Base-by-base conservation (phyloP, 495 filamentous ascomycete genomes). In the Hyaloscypha finlandica region DNA sequence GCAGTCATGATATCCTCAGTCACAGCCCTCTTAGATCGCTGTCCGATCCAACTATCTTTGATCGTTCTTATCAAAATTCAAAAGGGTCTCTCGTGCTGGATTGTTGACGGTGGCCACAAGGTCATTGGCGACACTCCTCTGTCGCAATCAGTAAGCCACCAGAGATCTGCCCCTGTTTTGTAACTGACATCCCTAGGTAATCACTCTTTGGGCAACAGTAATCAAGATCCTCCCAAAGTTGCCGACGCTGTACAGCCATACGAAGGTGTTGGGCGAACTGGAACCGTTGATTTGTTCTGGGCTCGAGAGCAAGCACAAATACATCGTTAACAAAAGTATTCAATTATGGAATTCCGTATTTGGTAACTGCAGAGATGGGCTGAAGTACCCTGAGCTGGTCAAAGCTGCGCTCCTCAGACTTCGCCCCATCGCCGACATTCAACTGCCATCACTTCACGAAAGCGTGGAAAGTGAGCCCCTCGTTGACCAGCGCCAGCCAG, bases 331-430 rank as follows among this genome's bases (percentile, higher is more conserved):
- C 63, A 68, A 72, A 5, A 84, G 86, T 33, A 74, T 90, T 30
- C 77, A 79, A 6, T 78, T 87, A 64, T 92, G 88, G 88, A 85
- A 86, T 60, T 67, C 77, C 2, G 86, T 81, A 0, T 89, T 89
- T 74, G 85, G 81, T 84, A 64, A 45, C 19, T 71, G 42, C 16
- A 60, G 68, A 48, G 70, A 79, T 8, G 65, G 61, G 8, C 59
- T 86, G 8, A 71, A 77, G 45, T 86, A 84, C 72, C 80, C 86
- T 2, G 61, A 71, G 19, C 65, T 72, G n/a, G 72, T 92, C 22
- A 77, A 77, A 52, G 67, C 67, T 4, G 82, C 81, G 12, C 71
- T 92, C 35, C 75, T 77, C 33, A 79, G 76, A 35, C 71, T 89
- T 19, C 71, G 78, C 33, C 70, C 76, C 12, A 70, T 80, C 25